Conservation (phyloP, 1,284 basidiomycete genomes). For the Papiliotrema nemorosa region DNA sequence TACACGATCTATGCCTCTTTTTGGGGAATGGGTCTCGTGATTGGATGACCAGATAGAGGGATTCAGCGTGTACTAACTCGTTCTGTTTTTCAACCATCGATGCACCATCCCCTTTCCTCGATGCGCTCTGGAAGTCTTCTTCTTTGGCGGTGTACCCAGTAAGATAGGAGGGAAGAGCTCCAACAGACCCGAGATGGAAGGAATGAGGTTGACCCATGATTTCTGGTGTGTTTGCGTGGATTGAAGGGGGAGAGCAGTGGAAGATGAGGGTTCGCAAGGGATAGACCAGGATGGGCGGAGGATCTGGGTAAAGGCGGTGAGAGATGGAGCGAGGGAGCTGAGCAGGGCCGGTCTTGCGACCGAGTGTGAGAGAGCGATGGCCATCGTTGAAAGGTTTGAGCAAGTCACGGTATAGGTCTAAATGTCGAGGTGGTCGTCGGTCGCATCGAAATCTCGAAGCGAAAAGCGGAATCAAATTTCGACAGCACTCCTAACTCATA, state of each 20-base stretch:
- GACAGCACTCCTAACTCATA: too few relatives aligned
- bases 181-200: slow-evolving; percentile 57
- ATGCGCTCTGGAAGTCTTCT: slow-evolving; percentile 88
- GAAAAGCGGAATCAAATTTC: slow-evolving; percentile 8
- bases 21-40: neutral
- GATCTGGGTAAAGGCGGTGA: slow-evolving; percentile 5
- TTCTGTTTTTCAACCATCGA: slow-evolving; percentile 92
- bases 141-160: slow-evolving; percentile 91
- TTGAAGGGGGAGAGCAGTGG: slow-evolving; percentile 5
- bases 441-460: neutral
- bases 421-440: too few relatives aligned
- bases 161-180: slow-evolving; percentile 84
- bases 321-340: slow-evolving; percentile 2
- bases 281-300: slow-evolving; percentile 28
- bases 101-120: slow-evolving; percentile 94
- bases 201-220: slow-evolving; percentile 11
- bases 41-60: neutral
- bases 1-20: neutral
- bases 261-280: slow-evolving; percentile 24
- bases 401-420: neutral
- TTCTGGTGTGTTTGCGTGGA: slow-evolving; percentile 1
- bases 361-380: slow-evolving; percentile 12
- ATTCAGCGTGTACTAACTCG: slow-evolving; percentile 59
- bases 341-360: neutral
- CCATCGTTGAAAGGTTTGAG: slow-evolving; percentile 13